Evolutionary conservation across 106 monocot species (phyloP), one percentile per base, ranked within the genome.

Genomic region (Narthecium ossifragum): DNA sequence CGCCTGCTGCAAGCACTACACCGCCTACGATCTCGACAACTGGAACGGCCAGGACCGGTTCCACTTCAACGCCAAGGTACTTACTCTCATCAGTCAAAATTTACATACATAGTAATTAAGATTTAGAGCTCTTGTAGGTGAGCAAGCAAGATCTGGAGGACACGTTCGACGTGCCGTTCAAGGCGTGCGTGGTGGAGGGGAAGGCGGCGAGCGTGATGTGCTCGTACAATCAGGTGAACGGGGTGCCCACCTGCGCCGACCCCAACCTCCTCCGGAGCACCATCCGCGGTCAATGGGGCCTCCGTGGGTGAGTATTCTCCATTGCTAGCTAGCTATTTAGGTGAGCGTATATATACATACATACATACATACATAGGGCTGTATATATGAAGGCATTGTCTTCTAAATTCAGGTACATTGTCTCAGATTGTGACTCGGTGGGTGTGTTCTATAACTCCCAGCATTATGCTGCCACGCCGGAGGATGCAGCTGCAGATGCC

Each of bases 371-470:
- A 6, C 7, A 36, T 36, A 6, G 7, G 7, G 10, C 10, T 10
- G 10, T 10, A 36, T 36, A 36, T 36, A 10, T 6, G 36, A 10
- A 36, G 5, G 36, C 36, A 36, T 36, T 36, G 5, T 10, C 11
- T 6, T 53, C 37, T 34, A 1, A 17, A 13, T 25, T 24, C 13
- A 57, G 98, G 31, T 99, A 99, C 52, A 71, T 99, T 26, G 84
- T 88, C 48, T 99, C 91, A 26, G 98, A 99, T 53, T 98, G 96
- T 46, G 90, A 98, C 63, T 90, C 90, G 8, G 98, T 98, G 12
- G 84, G 86, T 0, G 91, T 90, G 33, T 81, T 98, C 62, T 79
- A 73, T 34, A 91, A 87, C 56, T 74, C 83, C 47, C 98, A 98
- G 56, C 72, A 75, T 2, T 87, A 98, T 57, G 65, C 86, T 4